A percentile compares a stretch with the other conserved stretches of the same genome.
Evolutionary conservation across 2,329 filamentous ascomycete genomes (phyloP).

Genomic region (Phyllosticta paracitricarpa): DNA sequence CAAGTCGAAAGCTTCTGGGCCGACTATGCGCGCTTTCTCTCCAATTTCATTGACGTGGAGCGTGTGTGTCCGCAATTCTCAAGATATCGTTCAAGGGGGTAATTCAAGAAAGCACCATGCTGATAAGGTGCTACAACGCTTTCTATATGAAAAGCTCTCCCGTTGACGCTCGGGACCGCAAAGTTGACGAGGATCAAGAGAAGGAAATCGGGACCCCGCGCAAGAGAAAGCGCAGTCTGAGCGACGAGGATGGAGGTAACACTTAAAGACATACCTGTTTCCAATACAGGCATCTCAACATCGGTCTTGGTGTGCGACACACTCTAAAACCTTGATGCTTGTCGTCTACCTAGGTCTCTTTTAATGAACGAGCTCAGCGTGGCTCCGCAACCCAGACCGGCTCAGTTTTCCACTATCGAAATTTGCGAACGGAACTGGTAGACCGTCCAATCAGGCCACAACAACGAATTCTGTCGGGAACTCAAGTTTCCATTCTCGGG

Average conservation of each 20-base stretch:
- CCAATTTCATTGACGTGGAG: not conserved
- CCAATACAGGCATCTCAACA: not conserved
- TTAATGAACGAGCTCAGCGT: too few species aligned
- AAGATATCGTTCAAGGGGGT: not conserved
- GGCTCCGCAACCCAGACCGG: too few species aligned
- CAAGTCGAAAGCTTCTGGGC: not conserved
- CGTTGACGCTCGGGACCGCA: not conserved
- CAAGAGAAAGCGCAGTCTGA: not conserved
- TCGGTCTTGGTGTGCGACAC: not conserved
- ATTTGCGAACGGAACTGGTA: too few species aligned
- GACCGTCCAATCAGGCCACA: too few species aligned
- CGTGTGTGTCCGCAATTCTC: not conserved
- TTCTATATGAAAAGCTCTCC: not conserved
- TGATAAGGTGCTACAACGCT: not conserved
- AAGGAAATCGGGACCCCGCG: not conserved
- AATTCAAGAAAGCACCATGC: not conserved
- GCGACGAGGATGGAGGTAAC: too few species aligned
- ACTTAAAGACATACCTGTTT: too few species aligned
- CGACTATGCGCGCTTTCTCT: not conserved
- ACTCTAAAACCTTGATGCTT: too few species aligned
- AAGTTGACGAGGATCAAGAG: not conserved
- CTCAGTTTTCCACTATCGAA: too few species aligned
- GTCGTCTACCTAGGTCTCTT: too few species aligned
- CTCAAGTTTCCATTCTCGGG: too few species aligned
- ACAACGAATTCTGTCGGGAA: too few species aligned